A percentile compares a stretch with the other conserved stretches of the same genome.
Evolutionary conservation across 495 filamentous ascomycete genomes (phyloP).

Genomic region (Neurospora tetrasperma): DNA sequence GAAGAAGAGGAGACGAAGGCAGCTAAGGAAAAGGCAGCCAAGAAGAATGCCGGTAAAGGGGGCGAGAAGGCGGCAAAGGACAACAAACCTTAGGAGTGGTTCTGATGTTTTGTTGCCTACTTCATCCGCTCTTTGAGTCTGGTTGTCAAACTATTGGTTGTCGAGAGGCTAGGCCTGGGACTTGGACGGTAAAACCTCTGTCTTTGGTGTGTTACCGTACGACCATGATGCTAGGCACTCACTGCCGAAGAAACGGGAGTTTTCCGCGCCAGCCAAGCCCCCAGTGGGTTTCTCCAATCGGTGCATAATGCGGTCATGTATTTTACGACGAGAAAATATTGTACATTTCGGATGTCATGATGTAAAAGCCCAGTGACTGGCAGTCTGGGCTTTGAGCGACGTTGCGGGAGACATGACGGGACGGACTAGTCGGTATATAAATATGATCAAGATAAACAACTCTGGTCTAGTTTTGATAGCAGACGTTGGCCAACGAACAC

Average conservation of each 20-base stretch:
- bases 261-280: neutral
- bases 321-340: neutral
- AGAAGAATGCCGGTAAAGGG: neutral
- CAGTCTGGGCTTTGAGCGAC: neutral
- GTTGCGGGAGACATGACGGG: neutral
- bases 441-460: no score
- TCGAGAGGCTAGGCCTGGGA: neutral
- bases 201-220: neutral
- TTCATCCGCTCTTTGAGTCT: neutral
- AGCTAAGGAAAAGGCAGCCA: slow-evolving; percentile 1
- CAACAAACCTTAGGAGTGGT: neutral
- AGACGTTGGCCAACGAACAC: rapidly evolving
- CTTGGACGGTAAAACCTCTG: neutral
- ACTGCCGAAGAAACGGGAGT: neutral
- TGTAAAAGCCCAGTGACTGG: neutral
- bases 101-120: neutral
- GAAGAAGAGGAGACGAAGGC: slow-evolving; percentile 6
- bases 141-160: neutral
- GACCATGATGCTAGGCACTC: neutral
- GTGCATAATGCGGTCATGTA: neutral
- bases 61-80: neutral
- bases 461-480: no score
- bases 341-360: neutral
- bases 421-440: neutral
- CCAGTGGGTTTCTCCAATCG: neutral